Base-by-base conservation (phyloP, 2,329 filamentous ascomycete species). In the Phaeosphaeria sp. region DNA sequence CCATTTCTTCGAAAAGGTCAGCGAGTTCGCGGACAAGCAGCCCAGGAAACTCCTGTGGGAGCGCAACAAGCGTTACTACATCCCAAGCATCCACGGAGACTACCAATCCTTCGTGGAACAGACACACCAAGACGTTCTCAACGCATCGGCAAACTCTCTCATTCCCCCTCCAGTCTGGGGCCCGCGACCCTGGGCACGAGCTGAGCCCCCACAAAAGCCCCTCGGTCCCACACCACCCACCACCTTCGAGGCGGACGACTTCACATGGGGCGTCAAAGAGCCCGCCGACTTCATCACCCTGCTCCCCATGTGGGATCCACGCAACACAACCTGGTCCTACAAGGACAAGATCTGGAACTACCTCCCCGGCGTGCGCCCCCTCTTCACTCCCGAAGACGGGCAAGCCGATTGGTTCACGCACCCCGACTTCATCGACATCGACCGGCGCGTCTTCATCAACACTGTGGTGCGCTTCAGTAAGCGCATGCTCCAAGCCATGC, bases 271-370 rank as follows among this genome's bases (percentile, higher is more conserved):
- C 30, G 90, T 95, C 0, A 91, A 87, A 53, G 94, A 97, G 77
- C 91, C 96, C 57, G 93, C 94, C 11, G 94, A 98, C 75, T 86
- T 96, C 65, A 94, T 98, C 72, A 92, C 93, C 0, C 87, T 98
- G 60, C 95, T 93, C 72, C 94, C 94, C 9, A 88, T 98, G 61
- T 98, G 94, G 78, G 91, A 98, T 72, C 93, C 94, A 0, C 89
- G 92, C 39, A 88, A 90, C 59, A 97, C 93, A 0, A 91, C 87
- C 0, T 98, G 94, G 94, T 77, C 76, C 20, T 80, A 78, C 72
- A 78, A 78, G 45, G 76, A 82, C 70, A 81, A 81, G 53, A 81
- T 82, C 71, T 82, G 79, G 79, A 82, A 82, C 68, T 83, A 78
- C 73, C 66, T 80, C 40, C 77, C 78, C 2, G 70, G 71, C 62